Evolutionary conservation across 352 stramenopile genomes (phyloP), one percentile per base, ranked within the genome.

Genomic region (Elongisporangium senticosum): DNA sequence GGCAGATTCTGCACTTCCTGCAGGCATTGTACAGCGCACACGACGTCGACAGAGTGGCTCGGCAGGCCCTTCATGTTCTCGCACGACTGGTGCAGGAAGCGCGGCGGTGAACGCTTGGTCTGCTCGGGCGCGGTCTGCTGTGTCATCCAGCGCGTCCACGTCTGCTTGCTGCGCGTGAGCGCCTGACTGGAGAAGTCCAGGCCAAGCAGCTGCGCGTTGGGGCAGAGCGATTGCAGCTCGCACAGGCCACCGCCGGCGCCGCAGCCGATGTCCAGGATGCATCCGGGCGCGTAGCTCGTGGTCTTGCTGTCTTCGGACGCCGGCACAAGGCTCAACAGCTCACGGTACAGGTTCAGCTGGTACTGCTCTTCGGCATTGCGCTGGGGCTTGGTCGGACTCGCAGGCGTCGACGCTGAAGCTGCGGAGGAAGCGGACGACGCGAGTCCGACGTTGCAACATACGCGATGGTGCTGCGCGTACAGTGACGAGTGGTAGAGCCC

Each of bases 401-500:
- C n/a, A 64, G 50, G 14, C n/a, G 15, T 55, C 10, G n/a, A 47
- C 14, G 58, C 37, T 22, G 67, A 49, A 40, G 67, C 50, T 0
- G 62, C 59, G n/a, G 61, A 54, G 5, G 51, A 61, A 15, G 60
- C 58, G 53, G 55, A 68, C 26, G 58, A 68, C 7, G 65, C 39
- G 26, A 64, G 59, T 49, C 79, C 82, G 7, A 89, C 68, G 63
- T 91, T 91, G 67, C 77, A 89, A 47, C 79, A 78, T 48, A 89
- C 69, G 60, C 73, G 81, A 56, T 89, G 82, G 65, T 85, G 72
- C 52, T 78, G 51, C 3, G 72, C 63, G 68, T 77, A 91, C 51
- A 91, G 66, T 23, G 71, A 71, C 49, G 82, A 89, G 71, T 84
- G 72, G 72, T 84, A 91, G 55, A 91, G 64, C 19, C 82, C 75